phyloP scores from a whole-genome alignment of 495 filamentous ascomycete genomes.

The Acidomyces sp. region DNA sequence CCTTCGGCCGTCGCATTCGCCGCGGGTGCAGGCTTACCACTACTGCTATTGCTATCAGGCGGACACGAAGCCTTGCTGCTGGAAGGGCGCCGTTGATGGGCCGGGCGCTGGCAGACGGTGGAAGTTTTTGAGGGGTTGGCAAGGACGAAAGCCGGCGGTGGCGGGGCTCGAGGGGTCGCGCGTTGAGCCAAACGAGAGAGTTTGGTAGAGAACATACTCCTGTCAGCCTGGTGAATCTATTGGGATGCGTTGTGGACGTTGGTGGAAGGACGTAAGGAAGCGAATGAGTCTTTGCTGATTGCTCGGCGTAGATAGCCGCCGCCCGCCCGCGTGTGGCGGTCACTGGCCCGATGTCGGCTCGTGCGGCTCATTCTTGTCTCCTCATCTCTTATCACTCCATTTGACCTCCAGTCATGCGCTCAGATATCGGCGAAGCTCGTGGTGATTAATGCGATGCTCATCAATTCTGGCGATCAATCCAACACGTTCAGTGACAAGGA shows the following conservation, averaged over 20 bases:
- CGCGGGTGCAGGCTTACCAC: slow-evolving; percentile 5
- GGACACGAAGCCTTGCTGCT: slow-evolving; percentile 17
- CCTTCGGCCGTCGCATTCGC: slow-evolving; percentile 3
- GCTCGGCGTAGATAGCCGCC: no score
- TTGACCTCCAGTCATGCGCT: no score
- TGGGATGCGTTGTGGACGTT: not conserved
- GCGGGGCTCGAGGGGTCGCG: slow-evolving; percentile 5
- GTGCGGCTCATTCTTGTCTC: no score
- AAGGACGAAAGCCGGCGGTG: not conserved
- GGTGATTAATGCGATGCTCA: not conserved
- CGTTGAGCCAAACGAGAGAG: slow-evolving; percentile 20
- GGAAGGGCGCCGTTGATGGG: slow-evolving; percentile 13
- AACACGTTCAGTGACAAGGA: not conserved
- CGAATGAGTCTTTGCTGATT: no score
- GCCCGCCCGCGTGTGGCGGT: no score
- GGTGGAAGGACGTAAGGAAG: not conserved
- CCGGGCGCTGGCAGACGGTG: slow-evolving; percentile 3
- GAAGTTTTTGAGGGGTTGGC: slow-evolving; percentile 1
- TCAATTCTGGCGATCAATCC: not conserved
- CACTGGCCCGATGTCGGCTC: no score
- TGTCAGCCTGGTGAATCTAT: not conserved
- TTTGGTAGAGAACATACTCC: slow-evolving; percentile 13
- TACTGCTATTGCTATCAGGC: slow-evolving; percentile 14
- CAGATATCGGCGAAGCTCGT: no score
- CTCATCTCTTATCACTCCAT: no score